Percentiles rank a stretch among this genome's conserved stretches.
Evolutionary conservation across 2,329 filamentous ascomycete genomes (phyloP).

Genomic region (Rhynchosporium agropyri): DNA sequence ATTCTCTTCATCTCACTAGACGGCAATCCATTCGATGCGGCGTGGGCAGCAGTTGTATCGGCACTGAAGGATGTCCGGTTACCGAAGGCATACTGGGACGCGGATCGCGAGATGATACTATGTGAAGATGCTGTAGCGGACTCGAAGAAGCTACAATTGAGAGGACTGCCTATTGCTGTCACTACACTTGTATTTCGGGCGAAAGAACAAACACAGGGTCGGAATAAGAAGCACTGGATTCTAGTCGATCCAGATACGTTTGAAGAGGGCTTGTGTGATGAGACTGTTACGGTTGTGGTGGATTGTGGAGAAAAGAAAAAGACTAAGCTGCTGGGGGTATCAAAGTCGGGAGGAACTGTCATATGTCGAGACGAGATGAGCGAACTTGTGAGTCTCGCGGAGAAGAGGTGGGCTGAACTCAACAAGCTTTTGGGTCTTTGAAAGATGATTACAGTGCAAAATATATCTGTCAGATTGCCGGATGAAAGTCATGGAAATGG

Average conservation of each 20-base stretch:
- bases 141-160: constrained; percentile 59
- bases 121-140: constrained; percentile 65
- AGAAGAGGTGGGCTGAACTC: constrained; percentile 63
- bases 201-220: constrained; percentile 45
- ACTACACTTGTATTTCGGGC: constrained; percentile 80
- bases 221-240: constrained; percentile 69
- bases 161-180: constrained; percentile 71
- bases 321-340: constrained; percentile 69
- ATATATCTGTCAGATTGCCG: neutral
- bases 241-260: constrained; percentile 86
- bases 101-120: constrained; percentile 75
- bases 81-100: constrained; percentile 80
- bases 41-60: constrained; percentile 82
- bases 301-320: constrained; percentile 52
- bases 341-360: constrained; percentile 79
- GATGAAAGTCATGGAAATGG: neutral
- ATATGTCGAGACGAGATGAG: constrained; percentile 66
- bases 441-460: neutral
- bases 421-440: constrained; percentile 33
- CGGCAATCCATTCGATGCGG: constrained; percentile 88
- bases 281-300: constrained; percentile 83
- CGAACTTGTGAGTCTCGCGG: constrained; percentile 60
- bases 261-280: constrained; percentile 83
- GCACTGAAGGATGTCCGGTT: constrained; percentile 78
- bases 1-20: constrained; percentile 93